Base-by-base conservation (phyloP, 1,284 basidiomycete species). In the Termitomyces sp. region DNA sequence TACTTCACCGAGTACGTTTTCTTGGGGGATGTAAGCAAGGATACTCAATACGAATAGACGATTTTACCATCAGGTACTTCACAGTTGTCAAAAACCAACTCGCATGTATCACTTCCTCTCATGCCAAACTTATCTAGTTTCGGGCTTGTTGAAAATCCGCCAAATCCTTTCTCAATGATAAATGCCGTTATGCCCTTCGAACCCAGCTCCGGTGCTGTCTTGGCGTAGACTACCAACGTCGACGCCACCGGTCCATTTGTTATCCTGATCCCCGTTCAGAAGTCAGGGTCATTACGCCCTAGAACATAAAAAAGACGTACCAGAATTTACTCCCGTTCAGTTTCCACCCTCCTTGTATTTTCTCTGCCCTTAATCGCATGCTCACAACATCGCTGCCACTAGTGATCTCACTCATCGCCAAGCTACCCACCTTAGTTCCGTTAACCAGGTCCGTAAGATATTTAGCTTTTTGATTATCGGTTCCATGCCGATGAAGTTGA, bases 111-210 rank as follows among this genome's bases (percentile, higher is more conserved):
- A 55, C 89, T 92, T 40, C 95, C 95, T 58, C 95, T 78, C 94
- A 98, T 98, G 1, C 94, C 94, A 64, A 98, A 86, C 70, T 98
- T 98, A 73, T 98, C 94, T 19, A 98, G 77, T 64, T 94, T 94
- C 61, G 89, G 91, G 61, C 90, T 86, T 1, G 91, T 91, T 13
- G 90, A 90, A 72, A 98, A 98, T 5, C 95, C 95, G 34, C 80
- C 70, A 69, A 84, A 91, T 1, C 73, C 83, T 40, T 82, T 86
- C 72, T 97, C 93, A 56, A 98, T 77, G 60, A 98, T 85, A 72
- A 98, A 98, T 0, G 94, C 85, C 0, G 94, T 97, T 61, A 98
- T 94, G 15, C 94, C 93, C 68, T 92, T 95, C 24, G 89, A 88
- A 9, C 83, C 86, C 64, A 80, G 82, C 51, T 84, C 81, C 0